Percentiles rank a stretch among this genome's conserved stretches.
Conservation (phyloP, 2,329 filamentous ascomycete species). For the Trichoderma koningii region DNA sequence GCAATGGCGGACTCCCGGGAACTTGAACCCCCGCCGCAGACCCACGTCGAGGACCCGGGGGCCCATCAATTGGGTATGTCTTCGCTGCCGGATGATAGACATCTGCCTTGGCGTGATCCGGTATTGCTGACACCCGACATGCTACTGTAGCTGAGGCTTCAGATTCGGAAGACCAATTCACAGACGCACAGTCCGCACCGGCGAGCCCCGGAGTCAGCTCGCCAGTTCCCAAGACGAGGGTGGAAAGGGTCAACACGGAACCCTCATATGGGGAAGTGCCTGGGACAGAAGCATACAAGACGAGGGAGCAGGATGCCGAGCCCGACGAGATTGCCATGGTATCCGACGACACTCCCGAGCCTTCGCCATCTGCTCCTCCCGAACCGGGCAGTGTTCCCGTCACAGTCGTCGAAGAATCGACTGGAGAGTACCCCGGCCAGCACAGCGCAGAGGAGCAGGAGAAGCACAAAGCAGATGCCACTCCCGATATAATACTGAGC, state of each 20-base stretch:
- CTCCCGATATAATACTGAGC: slow-evolving; percentile 55
- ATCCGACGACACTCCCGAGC: slow-evolving; percentile 34
- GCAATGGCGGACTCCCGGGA: slow-evolving; percentile 38
- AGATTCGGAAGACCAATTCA: slow-evolving; percentile 71
- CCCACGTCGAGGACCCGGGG: slow-evolving; percentile 53
- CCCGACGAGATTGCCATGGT: slow-evolving; percentile 62
- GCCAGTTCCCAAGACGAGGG: slow-evolving; percentile 59
- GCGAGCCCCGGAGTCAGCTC: slow-evolving; percentile 48
- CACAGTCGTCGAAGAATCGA: slow-evolving; percentile 57
- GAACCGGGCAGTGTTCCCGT: slow-evolving; percentile 44
- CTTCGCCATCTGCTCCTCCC: slow-evolving; percentile 31
- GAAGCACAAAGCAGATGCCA: slow-evolving; percentile 53
- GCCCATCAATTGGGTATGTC: slow-evolving; percentile 59
- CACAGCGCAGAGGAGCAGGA: slow-evolving; percentile 49
- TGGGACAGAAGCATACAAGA: slow-evolving; percentile 59
- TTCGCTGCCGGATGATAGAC: background rate
- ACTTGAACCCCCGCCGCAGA: slow-evolving; percentile 40
- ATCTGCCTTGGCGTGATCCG: background rate
- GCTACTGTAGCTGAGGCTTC: slow-evolving; percentile 50
- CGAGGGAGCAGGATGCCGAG: slow-evolving; percentile 58
- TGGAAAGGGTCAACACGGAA: slow-evolving; percentile 59
- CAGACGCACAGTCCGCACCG: slow-evolving; percentile 61
- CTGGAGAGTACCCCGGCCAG: slow-evolving; percentile 46
- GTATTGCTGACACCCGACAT: slow-evolving; percentile 33
- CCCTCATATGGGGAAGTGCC: slow-evolving; percentile 61